These are phyloP conservation scores for Protea cynaroides DNA, from an alignment of 164 flowering plant species.

Conservation along the genomic window DNA sequence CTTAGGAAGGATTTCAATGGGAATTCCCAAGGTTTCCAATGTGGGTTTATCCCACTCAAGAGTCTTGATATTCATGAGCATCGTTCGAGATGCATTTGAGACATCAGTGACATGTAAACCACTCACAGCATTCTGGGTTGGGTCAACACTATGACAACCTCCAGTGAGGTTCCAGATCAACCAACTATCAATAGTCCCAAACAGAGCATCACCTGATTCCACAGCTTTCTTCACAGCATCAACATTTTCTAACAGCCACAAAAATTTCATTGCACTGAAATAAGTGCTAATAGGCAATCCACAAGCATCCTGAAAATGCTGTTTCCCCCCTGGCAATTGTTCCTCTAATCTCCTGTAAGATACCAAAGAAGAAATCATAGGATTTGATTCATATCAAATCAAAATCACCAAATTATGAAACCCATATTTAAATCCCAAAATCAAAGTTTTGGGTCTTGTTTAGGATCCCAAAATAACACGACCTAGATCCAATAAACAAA, in stretches of 20 bases:
- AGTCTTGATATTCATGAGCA: slow-evolving; percentile 87
- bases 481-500: not conserved
- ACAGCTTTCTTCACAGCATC: slow-evolving; percentile 57
- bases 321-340: slow-evolving; percentile 69
- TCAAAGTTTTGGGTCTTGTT: not conserved
- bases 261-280: slow-evolving; percentile 81
- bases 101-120: slow-evolving; percentile 95
- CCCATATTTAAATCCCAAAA: not conserved
- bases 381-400: slow-evolving; percentile 1
- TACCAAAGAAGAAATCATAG: slow-evolving; percentile 1
- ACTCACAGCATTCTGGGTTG: not conserved
- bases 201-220: slow-evolving; percentile 63
- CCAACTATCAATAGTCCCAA: slow-evolving; percentile 95
- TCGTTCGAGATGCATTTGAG: slow-evolving; percentile 86
- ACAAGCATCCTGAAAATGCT: slow-evolving; percentile 68
- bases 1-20: slow-evolving; percentile 63
- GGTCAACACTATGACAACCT: slow-evolving; percentile 30
- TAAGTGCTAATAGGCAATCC: slow-evolving; percentile 96
- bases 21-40: slow-evolving; percentile 55
- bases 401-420: slow-evolving; percentile 2
- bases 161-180: slow-evolving; percentile 92
- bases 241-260: slow-evolving; percentile 84
- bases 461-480: not conserved
- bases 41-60: slow-evolving; percentile 75
- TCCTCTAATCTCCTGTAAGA: slow-evolving; percentile 67